Evolutionary conservation across 768 basidiomycete genomes (phyloP), one percentile per base, ranked within the genome.

Genomic region (Coprinopsis marcescibilis): DNA sequence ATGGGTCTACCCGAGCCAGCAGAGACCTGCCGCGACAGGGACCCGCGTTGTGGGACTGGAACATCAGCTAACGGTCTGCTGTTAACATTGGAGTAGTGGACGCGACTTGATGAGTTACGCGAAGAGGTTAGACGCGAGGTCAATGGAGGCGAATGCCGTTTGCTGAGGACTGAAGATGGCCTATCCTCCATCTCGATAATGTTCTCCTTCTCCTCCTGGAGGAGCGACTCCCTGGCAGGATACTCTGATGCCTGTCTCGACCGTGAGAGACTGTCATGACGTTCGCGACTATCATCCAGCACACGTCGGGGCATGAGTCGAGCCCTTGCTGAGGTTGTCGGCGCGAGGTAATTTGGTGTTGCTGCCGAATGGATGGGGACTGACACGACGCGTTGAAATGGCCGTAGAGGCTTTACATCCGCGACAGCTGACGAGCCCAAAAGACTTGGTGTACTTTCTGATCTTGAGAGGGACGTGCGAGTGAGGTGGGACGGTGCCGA

Each of bases 331-430:
- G 65, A 61, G 14, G 65, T 61, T 19, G 65, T 59, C 48, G 70
- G 29, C 49, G 59, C 53, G 48, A 63, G 64, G 13, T 63, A 64
- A 8, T 65, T 57, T 10, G 61, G 55, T 41, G 57, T 58, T 23
- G n/a, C n/a, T n/a, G n/a, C n/a, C n/a, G 67, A 40, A 26, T 64
- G 56, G n/a, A 72, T 66, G 8, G 85, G 78, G 23, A 77, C 81
- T 8, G 86, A 89, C 2, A 75, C 71, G 30, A 79, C 74, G 51
- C 87, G 83, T 51, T 80, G 76, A 56, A 89, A 81, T 4, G 78
- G 77, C 41, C 86, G 74, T 8, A 66, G 57, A 4, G 61, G 53
- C 43, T 62, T 62, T n/a, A 8, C 14, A 60, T 51, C 51, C 34
- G 67, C 45, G 37, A 58, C 53, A 49, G 64, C 56, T 52, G 62